Conservation (phyloP, 2,329 filamentous ascomycete species). For the Blumeriella jaapii region DNA sequence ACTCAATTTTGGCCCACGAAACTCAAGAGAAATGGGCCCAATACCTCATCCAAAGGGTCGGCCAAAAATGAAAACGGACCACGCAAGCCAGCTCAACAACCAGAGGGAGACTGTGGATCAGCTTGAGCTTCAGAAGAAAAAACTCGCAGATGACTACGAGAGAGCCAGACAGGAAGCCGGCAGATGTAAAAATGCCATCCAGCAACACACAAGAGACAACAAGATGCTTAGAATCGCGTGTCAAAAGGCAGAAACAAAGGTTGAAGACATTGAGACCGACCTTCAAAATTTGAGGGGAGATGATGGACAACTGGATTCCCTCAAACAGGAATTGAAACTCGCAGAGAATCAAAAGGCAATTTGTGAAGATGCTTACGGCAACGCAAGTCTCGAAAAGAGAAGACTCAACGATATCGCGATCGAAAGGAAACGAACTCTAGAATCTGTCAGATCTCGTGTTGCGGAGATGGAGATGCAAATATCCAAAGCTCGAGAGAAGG, state of each 20-base stretch:
- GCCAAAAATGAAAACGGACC: constrained; percentile 72
- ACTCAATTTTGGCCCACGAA: constrained; percentile 37
- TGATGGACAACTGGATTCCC: constrained; percentile 50
- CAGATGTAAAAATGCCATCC: constrained; percentile 36
- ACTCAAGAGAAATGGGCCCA: constrained; percentile 33
- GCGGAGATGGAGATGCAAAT: constrained; percentile 32
- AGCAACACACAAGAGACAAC: constrained; percentile 35
- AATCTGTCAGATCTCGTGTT: constrained; percentile 31
- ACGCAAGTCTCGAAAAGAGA: constrained; percentile 37
- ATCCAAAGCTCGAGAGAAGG: constrained; percentile 44
- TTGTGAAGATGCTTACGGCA: constrained; percentile 44
- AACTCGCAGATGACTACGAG: constrained; percentile 29
- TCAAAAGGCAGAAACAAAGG: constrained; percentile 49
- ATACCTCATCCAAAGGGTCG: constrained; percentile 29
- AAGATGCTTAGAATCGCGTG: constrained; percentile 41
- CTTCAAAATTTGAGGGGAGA: constrained; percentile 57
- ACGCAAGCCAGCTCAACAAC: constrained; percentile 50
- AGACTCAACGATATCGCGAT: constrained; percentile 33
- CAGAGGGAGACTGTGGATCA: constrained; percentile 40
- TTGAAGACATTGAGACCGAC: constrained; percentile 41
- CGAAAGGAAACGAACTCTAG: constrained; percentile 27
- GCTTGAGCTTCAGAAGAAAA: constrained; percentile 42
- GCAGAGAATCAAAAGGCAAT: constrained; percentile 34
- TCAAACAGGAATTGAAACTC: constrained; percentile 47
- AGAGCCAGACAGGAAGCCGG: constrained; percentile 35